Base-by-base conservation (phyloP, 371 early-diverging fungal genomes). In the Mucor velutinosus region DNA sequence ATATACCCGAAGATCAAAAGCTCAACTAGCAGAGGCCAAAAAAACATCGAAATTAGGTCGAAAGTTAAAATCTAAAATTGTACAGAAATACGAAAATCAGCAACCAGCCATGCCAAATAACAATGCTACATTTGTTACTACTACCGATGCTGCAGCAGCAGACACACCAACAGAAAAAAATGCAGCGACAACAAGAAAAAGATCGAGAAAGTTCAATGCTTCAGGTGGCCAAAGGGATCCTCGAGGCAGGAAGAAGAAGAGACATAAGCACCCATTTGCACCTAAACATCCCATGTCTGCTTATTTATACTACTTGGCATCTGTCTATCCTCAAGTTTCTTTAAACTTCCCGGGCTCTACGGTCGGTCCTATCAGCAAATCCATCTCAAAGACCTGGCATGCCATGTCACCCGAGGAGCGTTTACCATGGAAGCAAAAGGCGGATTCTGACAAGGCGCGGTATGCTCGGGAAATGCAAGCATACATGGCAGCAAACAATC, bases 211-310 rank as follows among this genome's bases (percentile, higher is more conserved):
- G 21, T 56, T 65, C n/a, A 58, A 49, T 23, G 29, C 49, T 4
- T 14, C 58, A 5, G 70, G 77, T 21, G 80, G 76, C 8, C 80
- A 76, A 65, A 79, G 76, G 62, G 85, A 76, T 73, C 86, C 73
- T 41, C 75, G 67, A 53, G 82, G 89, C n/a, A 72, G 85, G 7
- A 89, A 90, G 68, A 92, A 90, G 75, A 89, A 89, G 68, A 82
- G 84, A 47, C 74, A 80, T 65, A 87, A 86, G 69, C 88, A 91
- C 58, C 91, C 91, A 0, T 82, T 84, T 68, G 91, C 90, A 6
- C 93, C 93, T 33, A 91, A 91, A 59, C 93, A 93, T 64, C 92
- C 93, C 43, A 91, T 92, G 86, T 90, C 91, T 17, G 92, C 89
- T 12, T 93, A 92, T 67, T 71, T 93, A 25, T 90, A 88, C 62